phyloP scores from a whole-genome alignment of 1,284 basidiomycete genomes.

The Mycosarcoma maydis region DNA sequence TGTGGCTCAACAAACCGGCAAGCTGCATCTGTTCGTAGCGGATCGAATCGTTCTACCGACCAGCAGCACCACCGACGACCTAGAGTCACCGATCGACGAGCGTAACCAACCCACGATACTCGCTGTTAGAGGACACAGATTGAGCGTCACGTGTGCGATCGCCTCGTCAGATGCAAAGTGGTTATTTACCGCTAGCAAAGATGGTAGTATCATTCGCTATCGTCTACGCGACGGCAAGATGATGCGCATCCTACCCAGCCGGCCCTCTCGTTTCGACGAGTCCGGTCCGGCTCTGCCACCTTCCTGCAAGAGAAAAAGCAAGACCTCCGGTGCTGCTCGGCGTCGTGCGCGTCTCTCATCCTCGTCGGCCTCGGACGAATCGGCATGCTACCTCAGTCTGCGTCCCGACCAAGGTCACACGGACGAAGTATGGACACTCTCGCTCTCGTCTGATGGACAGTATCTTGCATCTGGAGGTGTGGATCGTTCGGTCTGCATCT shows the following conservation, averaged over 20 bases:
- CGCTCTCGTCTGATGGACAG: constrained; percentile 84
- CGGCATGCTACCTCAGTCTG: constrained; percentile 54
- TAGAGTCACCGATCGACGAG: too few species aligned
- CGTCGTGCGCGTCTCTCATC: constrained; percentile 24
- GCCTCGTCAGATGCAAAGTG: constrained; percentile 76
- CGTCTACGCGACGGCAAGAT: constrained; percentile 59
- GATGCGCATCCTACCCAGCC: constrained; percentile 45
- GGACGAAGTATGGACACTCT: constrained; percentile 83
- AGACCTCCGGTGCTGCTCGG: constrained; percentile 45
- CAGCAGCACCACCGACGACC: background rate
- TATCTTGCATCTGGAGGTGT: constrained; percentile 86
- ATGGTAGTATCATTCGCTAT: constrained; percentile 62
- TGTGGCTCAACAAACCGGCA: constrained; percentile 67
- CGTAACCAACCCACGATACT: too few species aligned
- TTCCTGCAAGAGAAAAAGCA: constrained; percentile 8
- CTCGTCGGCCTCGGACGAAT: background rate
- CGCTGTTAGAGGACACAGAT: constrained; percentile 76
- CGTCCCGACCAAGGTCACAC: constrained; percentile 76
- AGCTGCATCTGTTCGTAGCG: constrained; percentile 79
- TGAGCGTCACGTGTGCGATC: constrained; percentile 80
- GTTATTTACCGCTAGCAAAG: constrained; percentile 69
- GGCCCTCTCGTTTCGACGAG: constrained; percentile 12
- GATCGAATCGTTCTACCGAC: constrained; percentile 53
- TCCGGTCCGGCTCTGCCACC: constrained; percentile 8
- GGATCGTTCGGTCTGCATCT: constrained; percentile 72